Evolutionary conservation across 1,284 basidiomycete species (phyloP), one percentile per base, ranked within the genome.

Genomic region (Macrocystidia cucumis): DNA sequence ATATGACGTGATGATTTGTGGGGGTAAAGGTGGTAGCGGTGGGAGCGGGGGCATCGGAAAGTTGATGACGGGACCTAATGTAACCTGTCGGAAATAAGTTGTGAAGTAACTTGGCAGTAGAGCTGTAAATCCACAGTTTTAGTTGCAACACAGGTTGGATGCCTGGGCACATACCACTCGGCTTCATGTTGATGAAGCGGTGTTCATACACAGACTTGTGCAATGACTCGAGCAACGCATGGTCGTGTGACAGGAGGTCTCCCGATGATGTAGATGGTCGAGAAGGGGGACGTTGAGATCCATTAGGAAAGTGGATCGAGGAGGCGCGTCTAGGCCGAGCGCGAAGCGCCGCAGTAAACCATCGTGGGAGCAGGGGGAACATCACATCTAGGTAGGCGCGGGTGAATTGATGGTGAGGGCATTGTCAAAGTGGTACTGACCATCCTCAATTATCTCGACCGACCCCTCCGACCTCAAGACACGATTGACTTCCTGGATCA

Each of bases 21-120:
- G 65, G 14, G 69, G 75, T 23, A 78, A 59, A 19, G 78, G 72
- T 34, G 67, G 74, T n/a, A 74, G 54, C 2, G 76, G 76, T 9
- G 81, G 69, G 25, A 83, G 61, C 3, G 78, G 71, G n/a, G 81
- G 83, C 66, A 83, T 79, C 25, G 72, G 72, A 44, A 81, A 78
- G 40, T 69, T 67, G 24, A 81, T 55, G 22, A 74, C 63, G 23
- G 81, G 81, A 7, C 76, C 73, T 29, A 72, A 57, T 4, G 65
- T 63, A 13, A 81, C 76, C 42, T 76, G 76, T 33, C 74, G 63
- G 52, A 87, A 87, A 48, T 78, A 77, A 11, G 78, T 74, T 5
- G 76, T 76, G 48, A 86, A 78, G 51, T 83, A 77, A 30, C 67
- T 73, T 3, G 82, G 79, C 30, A 86, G 56, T 32, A 82, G 61